Base-by-base conservation (phyloP, 441 rosid species). In the Aleurites moluccanus region DNA sequence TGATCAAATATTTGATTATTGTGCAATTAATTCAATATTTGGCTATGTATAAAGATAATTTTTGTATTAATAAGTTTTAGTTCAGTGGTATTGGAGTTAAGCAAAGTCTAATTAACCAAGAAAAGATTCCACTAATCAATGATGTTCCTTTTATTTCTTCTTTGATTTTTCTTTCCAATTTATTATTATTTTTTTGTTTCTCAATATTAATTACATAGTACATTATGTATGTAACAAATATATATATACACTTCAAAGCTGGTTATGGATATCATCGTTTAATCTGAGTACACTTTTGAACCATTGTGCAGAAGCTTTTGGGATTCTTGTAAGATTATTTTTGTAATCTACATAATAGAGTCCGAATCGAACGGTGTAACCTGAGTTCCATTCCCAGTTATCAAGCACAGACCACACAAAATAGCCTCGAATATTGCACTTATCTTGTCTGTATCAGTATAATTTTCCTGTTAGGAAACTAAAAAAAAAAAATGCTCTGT, bases 331-430 rank as follows among this genome's bases (percentile, higher is more conserved):
- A 30, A 90, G 90, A 70, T 92, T 95, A 44, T 90, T 86, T 73
- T 76, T 89, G 82, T 85, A 91, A 66, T 95, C 97, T 40, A 92
- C 90, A 75, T 81, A 87, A 81, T 95, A 91, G 16, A 92, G 88
- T 79, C 97, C 93, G 33, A 95, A 95, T 63, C 98, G 82, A 15
- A 92, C 97, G 0, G 98, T 90, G 74, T 91, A 92, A 33, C 97
- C 97, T 9, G 85, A 87, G 84, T 90, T 92, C 99, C 99, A 92
- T 74, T 94, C 98, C 98, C 93, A 91, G 73, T 94, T 95, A 78
- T 92, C 99, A 2, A 90, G 89, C 90, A 91, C 80, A 23, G 97
- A 92, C 98, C 97, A 92, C n/a, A 83, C 87, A 53, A 91, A 92
- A 65, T 90, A 92, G 4, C 98, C 96, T 4, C 86, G 86, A 9